A percentile compares a stretch with the other conserved stretches of the same genome.
These are phyloP conservation scores for Dispira parvispora DNA, from an alignment of 192 early-diverging fungal genomes.

Conservation along the genomic window DNA sequence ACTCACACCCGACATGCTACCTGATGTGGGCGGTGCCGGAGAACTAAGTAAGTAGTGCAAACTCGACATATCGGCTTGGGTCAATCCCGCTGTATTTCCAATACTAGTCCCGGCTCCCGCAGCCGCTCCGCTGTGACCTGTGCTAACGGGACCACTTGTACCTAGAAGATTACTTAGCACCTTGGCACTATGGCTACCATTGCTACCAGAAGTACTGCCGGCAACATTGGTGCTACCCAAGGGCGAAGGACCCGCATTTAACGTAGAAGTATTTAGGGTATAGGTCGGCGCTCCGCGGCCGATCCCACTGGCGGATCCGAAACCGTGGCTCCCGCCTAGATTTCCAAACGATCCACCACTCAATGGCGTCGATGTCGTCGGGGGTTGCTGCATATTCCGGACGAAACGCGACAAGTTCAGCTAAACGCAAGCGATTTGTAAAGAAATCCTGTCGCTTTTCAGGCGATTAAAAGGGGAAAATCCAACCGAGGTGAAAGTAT, in stretches of 20 bases:
- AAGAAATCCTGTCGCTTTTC: background rate
- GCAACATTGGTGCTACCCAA: too few species aligned
- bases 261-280: background rate
- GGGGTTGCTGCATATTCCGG: background rate
- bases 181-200: too few species aligned
- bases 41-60: slow-evolving; percentile 6
- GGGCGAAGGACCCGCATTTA: too few species aligned
- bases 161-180: too few species aligned
- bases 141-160: background rate
- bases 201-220: too few species aligned
- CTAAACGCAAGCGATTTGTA: background rate
- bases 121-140: background rate
- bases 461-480: background rate
- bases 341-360: background rate
- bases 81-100: background rate
- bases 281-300: slow-evolving; percentile 9
- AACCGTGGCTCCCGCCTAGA: background rate
- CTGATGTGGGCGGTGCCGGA: background rate
- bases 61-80: background rate
- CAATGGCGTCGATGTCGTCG: background rate
- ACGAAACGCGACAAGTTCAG: background rate
- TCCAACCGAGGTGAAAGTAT: background rate
- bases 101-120: background rate
- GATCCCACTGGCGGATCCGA: slow-evolving; percentile 9
- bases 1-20: too few species aligned